Percentiles rank a stretch among this genome's conserved stretches.
phyloP scores from a whole-genome alignment of 345 rosid species.

The Geranium brycei region DNA sequence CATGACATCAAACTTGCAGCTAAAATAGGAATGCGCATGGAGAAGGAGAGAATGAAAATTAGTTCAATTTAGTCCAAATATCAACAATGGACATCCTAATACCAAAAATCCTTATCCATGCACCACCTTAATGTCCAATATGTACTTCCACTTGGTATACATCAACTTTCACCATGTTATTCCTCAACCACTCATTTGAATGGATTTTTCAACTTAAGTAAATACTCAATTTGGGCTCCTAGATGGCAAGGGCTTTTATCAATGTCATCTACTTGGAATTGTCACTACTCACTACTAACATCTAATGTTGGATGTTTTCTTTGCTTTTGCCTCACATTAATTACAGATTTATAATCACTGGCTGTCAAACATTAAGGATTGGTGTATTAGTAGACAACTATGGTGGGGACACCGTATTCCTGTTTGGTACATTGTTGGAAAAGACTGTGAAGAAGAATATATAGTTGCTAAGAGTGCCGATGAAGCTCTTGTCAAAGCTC shows the following conservation, averaged over 20 bases:
- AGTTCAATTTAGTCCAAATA: too few species aligned
- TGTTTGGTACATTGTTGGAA: conserved; percentile 91
- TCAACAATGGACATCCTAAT: too few species aligned
- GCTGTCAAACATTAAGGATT: conserved; percentile 93
- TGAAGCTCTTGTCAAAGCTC: conserved; percentile 78
- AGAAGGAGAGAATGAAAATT: too few species aligned
- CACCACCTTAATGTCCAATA: too few species aligned
- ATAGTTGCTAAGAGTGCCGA: conserved; percentile 63
- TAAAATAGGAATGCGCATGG: too few species aligned
- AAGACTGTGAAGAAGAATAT: conserved; percentile 71
- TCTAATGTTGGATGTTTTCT: neutral
- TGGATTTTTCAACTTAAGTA: neutral
- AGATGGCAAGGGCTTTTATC: neutral
- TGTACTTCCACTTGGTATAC: too few species aligned
- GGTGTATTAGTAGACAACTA: conserved; percentile 97
- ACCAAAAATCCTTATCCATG: too few species aligned
- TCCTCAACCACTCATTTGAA: neutral
- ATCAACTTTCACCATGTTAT: too few species aligned
- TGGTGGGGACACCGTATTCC: conserved; percentile 99
- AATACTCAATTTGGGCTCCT: neutral
- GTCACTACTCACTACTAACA: neutral
- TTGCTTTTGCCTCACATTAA: conserved; percentile 2
- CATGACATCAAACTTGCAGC: too few species aligned
- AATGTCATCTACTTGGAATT: neutral
- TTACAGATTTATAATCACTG: conserved; percentile 83